Conservation (phyloP, 2,329 filamentous ascomycete genomes). For the Metarhizium brunneum region DNA sequence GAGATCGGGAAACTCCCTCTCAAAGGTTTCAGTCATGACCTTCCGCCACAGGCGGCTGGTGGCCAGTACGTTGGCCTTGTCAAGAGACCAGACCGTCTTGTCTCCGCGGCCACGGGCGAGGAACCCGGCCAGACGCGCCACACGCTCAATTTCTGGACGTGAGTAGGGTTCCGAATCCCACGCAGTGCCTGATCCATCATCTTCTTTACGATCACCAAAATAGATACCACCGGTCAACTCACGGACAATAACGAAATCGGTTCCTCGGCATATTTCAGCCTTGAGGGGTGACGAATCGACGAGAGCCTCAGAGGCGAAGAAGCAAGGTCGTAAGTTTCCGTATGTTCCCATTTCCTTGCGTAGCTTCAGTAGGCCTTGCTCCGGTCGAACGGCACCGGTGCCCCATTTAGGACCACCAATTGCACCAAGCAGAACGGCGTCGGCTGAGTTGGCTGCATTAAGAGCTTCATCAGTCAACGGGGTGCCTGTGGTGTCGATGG, state of each 20-base stretch:
- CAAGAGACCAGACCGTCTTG: constrained; percentile 68
- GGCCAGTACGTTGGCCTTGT: constrained; percentile 95
- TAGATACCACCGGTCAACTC: constrained; percentile 92
- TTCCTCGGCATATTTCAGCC: constrained; percentile 72
- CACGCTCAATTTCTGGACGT: constrained; percentile 75
- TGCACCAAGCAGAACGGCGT: constrained; percentile 84
- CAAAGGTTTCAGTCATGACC: constrained; percentile 76
- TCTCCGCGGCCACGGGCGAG: constrained; percentile 67
- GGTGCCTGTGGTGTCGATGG: constrained; percentile 71
- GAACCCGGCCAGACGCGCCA: constrained; percentile 72
- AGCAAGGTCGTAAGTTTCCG: constrained; percentile 92
- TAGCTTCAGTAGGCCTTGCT: constrained; percentile 82
- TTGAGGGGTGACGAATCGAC: constrained; percentile 82
- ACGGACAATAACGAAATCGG: constrained; percentile 86
- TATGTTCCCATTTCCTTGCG: constrained; percentile 92
- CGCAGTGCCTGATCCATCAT: constrained; percentile 62
- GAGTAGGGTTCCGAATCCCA: constrained; percentile 84
- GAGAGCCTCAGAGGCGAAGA: constrained; percentile 82
- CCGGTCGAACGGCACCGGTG: constrained; percentile 76
- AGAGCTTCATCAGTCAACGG: constrained; percentile 80
- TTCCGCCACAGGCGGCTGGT: constrained; percentile 85
- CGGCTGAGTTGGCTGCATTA: constrained; percentile 70
- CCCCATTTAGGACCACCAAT: constrained; percentile 98
- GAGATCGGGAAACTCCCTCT: constrained; percentile 79
- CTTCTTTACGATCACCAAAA: constrained; percentile 74